Conservation (phyloP, 495 filamentous ascomycete species). For the Lasiosphaeria ovina region DNA sequence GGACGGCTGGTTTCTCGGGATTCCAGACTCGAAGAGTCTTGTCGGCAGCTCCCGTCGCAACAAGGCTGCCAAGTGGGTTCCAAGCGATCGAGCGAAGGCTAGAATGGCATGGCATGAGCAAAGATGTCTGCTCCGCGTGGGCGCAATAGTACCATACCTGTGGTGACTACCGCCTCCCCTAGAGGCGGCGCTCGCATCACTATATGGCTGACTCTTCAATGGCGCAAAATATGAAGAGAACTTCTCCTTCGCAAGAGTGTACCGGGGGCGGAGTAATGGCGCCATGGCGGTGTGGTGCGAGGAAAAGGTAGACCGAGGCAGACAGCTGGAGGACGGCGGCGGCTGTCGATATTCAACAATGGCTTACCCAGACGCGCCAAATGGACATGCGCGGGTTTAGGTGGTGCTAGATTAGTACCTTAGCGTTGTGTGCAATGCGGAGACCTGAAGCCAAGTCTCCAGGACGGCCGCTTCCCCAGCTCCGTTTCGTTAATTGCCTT, state of each 20-base stretch:
- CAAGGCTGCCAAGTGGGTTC: slow-evolving; percentile 81
- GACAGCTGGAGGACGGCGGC: too few relatives aligned
- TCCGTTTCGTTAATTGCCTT: too few relatives aligned
- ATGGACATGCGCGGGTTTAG: too few relatives aligned
- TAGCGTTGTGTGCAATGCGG: too few relatives aligned
- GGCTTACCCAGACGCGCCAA: too few relatives aligned
- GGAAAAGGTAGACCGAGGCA: too few relatives aligned
- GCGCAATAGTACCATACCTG: slow-evolving; percentile 6
- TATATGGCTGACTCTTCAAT: slow-evolving; percentile 61
- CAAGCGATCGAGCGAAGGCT: slow-evolving; percentile 74
- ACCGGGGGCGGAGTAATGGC: slow-evolving; percentile 47
- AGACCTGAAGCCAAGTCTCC: too few relatives aligned
- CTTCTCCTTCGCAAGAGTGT: slow-evolving; percentile 60
- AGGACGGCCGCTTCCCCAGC: too few relatives aligned
- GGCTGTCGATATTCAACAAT: too few relatives aligned
- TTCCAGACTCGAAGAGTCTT: slow-evolving; percentile 84
- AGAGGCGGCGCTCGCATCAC: slow-evolving; percentile 49
- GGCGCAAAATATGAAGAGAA: slow-evolving; percentile 57
- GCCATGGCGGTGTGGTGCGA: slow-evolving; percentile 42
- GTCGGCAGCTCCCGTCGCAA: slow-evolving; percentile 83
- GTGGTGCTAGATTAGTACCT: too few relatives aligned
- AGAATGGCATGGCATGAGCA: background rate
- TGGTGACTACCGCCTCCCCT: slow-evolving; percentile 21
- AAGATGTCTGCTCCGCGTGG: background rate
- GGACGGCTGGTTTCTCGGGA: slow-evolving; percentile 75